Evolutionary conservation across 73 alveolate species (phyloP), one percentile per base, ranked within the genome.

Genomic region (Effrenium voratum): DNA sequence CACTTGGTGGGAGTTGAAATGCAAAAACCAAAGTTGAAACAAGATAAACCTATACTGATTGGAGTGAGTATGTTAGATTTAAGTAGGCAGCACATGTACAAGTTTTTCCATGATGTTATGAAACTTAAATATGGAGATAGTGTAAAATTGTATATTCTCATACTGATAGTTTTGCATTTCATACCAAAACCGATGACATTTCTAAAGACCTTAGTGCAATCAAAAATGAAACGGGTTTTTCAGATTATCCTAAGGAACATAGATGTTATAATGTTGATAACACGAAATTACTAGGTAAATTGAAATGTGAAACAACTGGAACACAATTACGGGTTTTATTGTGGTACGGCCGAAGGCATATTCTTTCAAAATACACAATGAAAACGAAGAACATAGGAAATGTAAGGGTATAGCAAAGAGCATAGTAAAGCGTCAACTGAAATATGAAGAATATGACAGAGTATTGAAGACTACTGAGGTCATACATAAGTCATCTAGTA

Each of bases 1-100:
- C 43, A 44, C 28, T 68, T 79, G 63, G 90, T 79, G 45, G 68
- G 90, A 79, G 90, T 44, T 45, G 90, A 79, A 79, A 44, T 44
- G 90, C 63, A 43, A 44, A 79, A 40, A 44, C 68, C 90, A 28
- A 45, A 44, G 30, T 4, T 79, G 30, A 79, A 79, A 45, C 68
- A 13, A 41, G 90, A 79, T 79, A 79, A 46, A 45, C 90, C 90
- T 5, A 79, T 79, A 24, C 45, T 79, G 2, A 5, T 44, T 10
- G 90, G 90, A n/a, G 45, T 79, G 90, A 45, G 46, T 24, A 77
- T 79, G 32, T 45, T 43, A 44, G 68, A 79, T 45, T 44, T 79
- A 10, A 79, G 90, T 13, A 79, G 45, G 45, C 68, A 44, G 28
- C 90, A 79, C 30, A 79, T 79, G 60, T 46, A 45, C 45, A 2